Evolutionary conservation across 805 yeast species (phyloP).

Genomic region (Nakazawaea anatomiae): DNA sequence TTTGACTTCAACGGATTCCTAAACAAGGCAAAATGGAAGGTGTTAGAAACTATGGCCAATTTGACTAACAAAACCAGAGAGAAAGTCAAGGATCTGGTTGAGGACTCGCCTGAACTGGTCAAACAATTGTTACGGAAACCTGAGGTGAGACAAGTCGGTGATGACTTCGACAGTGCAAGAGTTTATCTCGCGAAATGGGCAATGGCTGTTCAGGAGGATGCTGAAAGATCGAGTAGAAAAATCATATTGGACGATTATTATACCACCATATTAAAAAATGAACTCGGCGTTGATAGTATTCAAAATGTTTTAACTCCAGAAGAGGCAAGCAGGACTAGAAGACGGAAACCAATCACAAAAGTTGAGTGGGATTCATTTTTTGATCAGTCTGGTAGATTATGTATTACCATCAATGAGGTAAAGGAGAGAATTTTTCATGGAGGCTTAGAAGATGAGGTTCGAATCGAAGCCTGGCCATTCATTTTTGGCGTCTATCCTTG

Average conservation of each 20-base stretch:
- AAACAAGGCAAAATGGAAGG: conserved; percentile 76
- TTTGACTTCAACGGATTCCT: conserved; percentile 40
- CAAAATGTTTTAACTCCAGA: conserved; percentile 47
- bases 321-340: conserved; percentile 54
- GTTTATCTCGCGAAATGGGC: conserved; percentile 97
- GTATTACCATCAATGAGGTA: conserved; percentile 71
- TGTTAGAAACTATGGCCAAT: conserved; percentile 78
- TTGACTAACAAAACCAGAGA: conserved; percentile 62
- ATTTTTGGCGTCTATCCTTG: conserved; percentile 81
- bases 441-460: conserved; percentile 54
- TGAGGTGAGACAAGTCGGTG: conserved; percentile 73
- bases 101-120: conserved; percentile 51
- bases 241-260: conserved; percentile 57
- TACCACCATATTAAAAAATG: conserved; percentile 46
- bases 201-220: conserved; percentile 85
- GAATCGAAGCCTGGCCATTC: conserved; percentile 83
- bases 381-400: conserved; percentile 70
- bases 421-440: conserved; percentile 87
- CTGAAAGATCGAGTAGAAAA: conserved; percentile 53
- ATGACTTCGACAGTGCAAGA: conserved; percentile 90
- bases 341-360: conserved; percentile 59
- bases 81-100: conserved; percentile 55
- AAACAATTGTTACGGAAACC: conserved; percentile 63
- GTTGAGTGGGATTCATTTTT: conserved; percentile 85
- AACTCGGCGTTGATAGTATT: conserved; percentile 48